Evolutionary conservation across 2,329 filamentous ascomycete species (phyloP), one percentile per base, ranked within the genome.

Genomic region (Lizonia empirigonia): DNA sequence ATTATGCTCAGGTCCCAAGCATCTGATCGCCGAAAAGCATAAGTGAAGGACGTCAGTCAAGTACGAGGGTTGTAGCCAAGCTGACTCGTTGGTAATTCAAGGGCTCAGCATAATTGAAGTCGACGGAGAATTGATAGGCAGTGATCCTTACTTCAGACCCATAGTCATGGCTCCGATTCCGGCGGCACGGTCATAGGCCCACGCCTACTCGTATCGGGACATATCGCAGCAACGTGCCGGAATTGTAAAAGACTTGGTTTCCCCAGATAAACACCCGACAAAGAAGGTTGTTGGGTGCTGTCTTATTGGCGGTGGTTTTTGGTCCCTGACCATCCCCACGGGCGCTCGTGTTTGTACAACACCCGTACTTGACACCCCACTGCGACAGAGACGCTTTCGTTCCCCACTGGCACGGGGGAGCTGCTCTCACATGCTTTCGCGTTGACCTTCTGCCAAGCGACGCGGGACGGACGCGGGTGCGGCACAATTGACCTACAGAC

Each of bases 141-240:
- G 22, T 36, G 40, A 34, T 50, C 50, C 49, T 62, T 59, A 65
- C 62, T 60, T 51, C 55, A 61, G 56, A 53, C 51, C 41, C 56
- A 50, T 54, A 54, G 59, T 63, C 58, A 65, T 50, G 53, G 53
- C 58, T 64, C 65, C 65, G 64, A 67, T 55, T 58, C 60, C 64
- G 65, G 66, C 52, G 40, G 60, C 41, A 36, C 41, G 46, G 50
- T 48, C 35, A 62, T 64, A 64, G 61, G 60, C 19, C 37, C 50
- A 58, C 46, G 61, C 53, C 44, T 39, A 38, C 36, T 49, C 44
- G 50, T 50, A 41, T 52, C 44, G 39, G 37, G 50, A 32, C 40
- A 40, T 51, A 45, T 51, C 42, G 49, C 42, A 36, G 49, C 58
- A 53, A 52, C 53, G 54, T 59, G 54, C 52, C 45, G 39, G 41